Percentiles rank a stretch among this genome's conserved stretches.
Evolutionary conservation across 805 yeast species (phyloP).

Genomic region (Tetrapisispora nanseiensis): DNA sequence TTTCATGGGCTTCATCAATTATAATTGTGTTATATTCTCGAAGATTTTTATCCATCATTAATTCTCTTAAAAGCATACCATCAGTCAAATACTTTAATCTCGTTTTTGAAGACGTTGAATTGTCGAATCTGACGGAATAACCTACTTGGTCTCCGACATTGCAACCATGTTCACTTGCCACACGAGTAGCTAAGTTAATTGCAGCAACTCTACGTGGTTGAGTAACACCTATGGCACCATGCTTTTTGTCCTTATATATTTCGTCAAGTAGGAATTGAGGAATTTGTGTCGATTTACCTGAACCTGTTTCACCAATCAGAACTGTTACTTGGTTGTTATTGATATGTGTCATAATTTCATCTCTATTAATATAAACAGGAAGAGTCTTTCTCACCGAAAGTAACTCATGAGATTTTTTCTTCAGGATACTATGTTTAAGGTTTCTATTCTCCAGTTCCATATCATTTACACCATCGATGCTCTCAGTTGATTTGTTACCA

Average conservation of each 20-base stretch:
- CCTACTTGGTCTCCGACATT: constrained; percentile 76
- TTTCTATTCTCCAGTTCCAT: constrained; percentile 9
- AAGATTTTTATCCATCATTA: constrained; percentile 63
- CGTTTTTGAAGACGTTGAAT: constrained; percentile 50
- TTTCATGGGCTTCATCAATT: constrained; percentile 96
- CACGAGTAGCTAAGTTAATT: constrained; percentile 84
- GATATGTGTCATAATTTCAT: constrained; percentile 49
- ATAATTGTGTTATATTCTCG: constrained; percentile 63
- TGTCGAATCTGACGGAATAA: constrained; percentile 86
- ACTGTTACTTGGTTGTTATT: constrained; percentile 56
- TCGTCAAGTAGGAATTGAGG: constrained; percentile 75
- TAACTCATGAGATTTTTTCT: constrained; percentile 34
- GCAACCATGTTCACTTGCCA: constrained; percentile 78
- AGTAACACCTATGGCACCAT: constrained; percentile 72
- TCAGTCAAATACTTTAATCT: constrained; percentile 82
- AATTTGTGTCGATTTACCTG: constrained; percentile 94
- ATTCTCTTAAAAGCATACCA: constrained; percentile 92
- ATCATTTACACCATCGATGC: constrained; percentile 8
- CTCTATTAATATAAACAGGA: constrained; percentile 70
- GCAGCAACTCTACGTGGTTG: constrained; percentile 99
- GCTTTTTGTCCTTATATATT: constrained; percentile 19
- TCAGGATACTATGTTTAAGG: constrained; percentile 26
- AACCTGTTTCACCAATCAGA: constrained; percentile 93
- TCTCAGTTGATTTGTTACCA: constrained; percentile 22
- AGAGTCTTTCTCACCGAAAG: constrained; percentile 45